These are phyloP conservation scores for Erodium moschatum DNA, from an alignment of 441 rosid species.

Conservation along the genomic window DNA sequence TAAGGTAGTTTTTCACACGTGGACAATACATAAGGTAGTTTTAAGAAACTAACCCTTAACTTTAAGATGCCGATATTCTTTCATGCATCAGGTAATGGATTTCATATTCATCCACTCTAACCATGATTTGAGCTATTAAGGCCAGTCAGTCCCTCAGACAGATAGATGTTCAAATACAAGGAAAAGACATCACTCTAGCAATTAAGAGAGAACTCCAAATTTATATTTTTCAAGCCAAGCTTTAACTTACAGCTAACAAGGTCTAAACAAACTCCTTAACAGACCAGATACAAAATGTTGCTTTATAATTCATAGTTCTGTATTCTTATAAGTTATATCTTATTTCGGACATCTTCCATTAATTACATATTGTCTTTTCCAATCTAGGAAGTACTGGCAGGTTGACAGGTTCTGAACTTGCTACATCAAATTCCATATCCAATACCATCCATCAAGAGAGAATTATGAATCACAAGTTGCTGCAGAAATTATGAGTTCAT, in stretches of 20 bases:
- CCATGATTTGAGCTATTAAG: too few species aligned
- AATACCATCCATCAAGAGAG: neutral
- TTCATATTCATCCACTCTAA: too few species aligned
- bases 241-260: neutral
- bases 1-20: too few species aligned
- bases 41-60: too few species aligned
- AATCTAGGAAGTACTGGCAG: neutral
- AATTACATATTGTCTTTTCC: neutral
- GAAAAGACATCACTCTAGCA: too few species aligned
- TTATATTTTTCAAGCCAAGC: neutral
- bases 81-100: too few species aligned
- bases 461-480: neutral
- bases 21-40: too few species aligned
- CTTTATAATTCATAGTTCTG: neutral
- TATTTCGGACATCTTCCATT: neutral
- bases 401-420: neutral
- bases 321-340: neutral
- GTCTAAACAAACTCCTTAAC: neutral
- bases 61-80: too few species aligned
- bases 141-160: too few species aligned
- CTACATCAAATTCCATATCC: neutral
- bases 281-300: neutral
- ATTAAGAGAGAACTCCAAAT: too few species aligned
- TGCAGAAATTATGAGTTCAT: neutral
- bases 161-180: too few species aligned